Evolutionary conservation across 2,329 filamentous ascomycete species (phyloP), one percentile per base, ranked within the genome.

Genomic region (Chaetomiaceae sp.): DNA sequence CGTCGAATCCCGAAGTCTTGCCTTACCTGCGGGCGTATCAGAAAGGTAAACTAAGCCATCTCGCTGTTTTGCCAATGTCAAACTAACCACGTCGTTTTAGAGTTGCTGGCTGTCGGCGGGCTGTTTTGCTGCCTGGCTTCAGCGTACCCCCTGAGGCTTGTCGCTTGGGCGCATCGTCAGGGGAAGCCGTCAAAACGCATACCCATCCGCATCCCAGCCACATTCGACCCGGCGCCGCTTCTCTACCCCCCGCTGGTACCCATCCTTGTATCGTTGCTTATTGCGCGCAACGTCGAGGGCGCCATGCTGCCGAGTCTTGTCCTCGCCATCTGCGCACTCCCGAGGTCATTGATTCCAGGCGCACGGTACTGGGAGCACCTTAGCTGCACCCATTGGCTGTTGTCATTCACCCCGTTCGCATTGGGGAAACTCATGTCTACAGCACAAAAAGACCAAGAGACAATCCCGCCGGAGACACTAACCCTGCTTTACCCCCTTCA

Each of bases 161-260:
- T 74, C 5, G 57, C 69, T 16, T 78, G 78, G 74, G 68, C 72
- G 1, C 72, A 74, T 50, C 64, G 64, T 17, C 67, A 69, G 20
- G 65, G 68, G 16, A 65, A 57, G 4, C 67, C 73, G 3, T 66
- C 67, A n/a, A 66, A 56, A 23, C 60, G 56, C 51, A 58, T 74
- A 25, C 70, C 73, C 1, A 61, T 84, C 31, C 64, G 65, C 25
- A 73, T 96, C 33, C 89, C 90, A 0, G 72, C 82, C 4, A 77
- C 80, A n/a, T 95, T 96, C 68, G 92, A 97, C 63, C 91, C 90
- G 3, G 92, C 92, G 6, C 89, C 91, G 10, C 75, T 96, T n/a
- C 69, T 96, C 51, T 97, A 96, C 65, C 92, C 92, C 16, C 78
- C 86, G 5, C 69, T 84, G 2, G 75, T 96, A 25, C 89, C 91